These are phyloP conservation scores for Helotiales sp. DNA, from an alignment of 2,329 filamentous ascomycete genomes.

Conservation along the genomic window DNA sequence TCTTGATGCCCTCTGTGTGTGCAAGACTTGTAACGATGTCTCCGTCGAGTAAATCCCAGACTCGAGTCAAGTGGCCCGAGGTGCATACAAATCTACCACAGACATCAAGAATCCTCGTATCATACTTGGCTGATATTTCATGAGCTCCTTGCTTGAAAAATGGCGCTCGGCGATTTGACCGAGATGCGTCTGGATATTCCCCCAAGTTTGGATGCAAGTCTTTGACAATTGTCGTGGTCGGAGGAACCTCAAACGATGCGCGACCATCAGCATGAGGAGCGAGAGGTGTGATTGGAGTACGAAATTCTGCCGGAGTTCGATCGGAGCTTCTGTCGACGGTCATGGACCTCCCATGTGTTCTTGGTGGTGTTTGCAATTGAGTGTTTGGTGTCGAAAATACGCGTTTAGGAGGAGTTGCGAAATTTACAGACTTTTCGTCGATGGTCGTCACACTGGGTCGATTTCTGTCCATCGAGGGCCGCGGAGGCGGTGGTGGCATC, in stretches of 20 bases:
- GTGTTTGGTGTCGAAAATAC: conserved; percentile 47
- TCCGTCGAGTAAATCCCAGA: conserved; percentile 84
- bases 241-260: conserved; percentile 12
- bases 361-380: conserved; percentile 44
- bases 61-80: conserved; percentile 80
- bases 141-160: conserved; percentile 68
- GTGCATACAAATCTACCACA: conserved; percentile 88
- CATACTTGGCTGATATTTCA: conserved; percentile 82
- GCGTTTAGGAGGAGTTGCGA: conserved; percentile 41
- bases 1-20: conserved; percentile 83
- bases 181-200: conserved; percentile 81
- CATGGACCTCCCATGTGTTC: conserved; percentile 49
- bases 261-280: conserved; percentile 13
- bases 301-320: conserved; percentile 40
- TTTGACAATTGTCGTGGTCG: conserved; percentile 15
- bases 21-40: conserved; percentile 77
- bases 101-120: conserved; percentile 81
- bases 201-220: conserved; percentile 15
- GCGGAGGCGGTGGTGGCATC: conserved; percentile 31
- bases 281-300: conserved; percentile 28
- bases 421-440: conserved; percentile 8
- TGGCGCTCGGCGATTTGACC: conserved; percentile 81
- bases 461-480: conserved; percentile 29
- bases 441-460: conserved; percentile 19
- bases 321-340: conserved; percentile 49